phyloP scores from a whole-genome alignment of 1,139 yeast genomes.

The Taphrina deformans region DNA sequence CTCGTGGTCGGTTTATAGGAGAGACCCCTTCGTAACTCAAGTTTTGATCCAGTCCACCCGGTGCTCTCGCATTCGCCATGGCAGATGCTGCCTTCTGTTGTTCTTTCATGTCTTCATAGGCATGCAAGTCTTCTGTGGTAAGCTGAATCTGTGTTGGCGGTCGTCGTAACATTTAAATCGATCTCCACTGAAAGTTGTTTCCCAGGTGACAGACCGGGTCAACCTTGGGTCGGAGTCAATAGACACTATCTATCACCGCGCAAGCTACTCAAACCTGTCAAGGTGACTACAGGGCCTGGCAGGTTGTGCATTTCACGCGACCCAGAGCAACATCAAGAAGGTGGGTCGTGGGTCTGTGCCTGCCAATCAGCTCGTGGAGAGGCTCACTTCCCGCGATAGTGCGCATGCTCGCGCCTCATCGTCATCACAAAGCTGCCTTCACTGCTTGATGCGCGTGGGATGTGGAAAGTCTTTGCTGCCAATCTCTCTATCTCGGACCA shows the following conservation, averaged over 20 bases:
- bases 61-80: neutral
- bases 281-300: too few species aligned
- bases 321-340: too few species aligned
- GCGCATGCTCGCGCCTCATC: neutral
- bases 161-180: slow-evolving; percentile 35
- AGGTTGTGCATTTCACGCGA: too few species aligned
- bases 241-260: too few species aligned
- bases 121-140: slow-evolving; percentile 33
- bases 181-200: too few species aligned
- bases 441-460: neutral
- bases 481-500: neutral
- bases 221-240: too few species aligned
- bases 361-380: neutral
- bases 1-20: neutral
- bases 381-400: neutral
- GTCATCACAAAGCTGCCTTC: neutral
- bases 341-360: neutral
- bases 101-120: slow-evolving; percentile 31
- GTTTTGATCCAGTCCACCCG: neutral
- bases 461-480: neutral
- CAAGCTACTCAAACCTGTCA: too few species aligned
- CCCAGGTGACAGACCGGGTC: too few species aligned
- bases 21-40: neutral
- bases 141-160: slow-evolving; percentile 33
- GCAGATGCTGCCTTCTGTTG: slow-evolving; percentile 18